phyloP scores from a whole-genome alignment of 2,329 filamentous ascomycete species.

The Cladophialophora bantiana region DNA sequence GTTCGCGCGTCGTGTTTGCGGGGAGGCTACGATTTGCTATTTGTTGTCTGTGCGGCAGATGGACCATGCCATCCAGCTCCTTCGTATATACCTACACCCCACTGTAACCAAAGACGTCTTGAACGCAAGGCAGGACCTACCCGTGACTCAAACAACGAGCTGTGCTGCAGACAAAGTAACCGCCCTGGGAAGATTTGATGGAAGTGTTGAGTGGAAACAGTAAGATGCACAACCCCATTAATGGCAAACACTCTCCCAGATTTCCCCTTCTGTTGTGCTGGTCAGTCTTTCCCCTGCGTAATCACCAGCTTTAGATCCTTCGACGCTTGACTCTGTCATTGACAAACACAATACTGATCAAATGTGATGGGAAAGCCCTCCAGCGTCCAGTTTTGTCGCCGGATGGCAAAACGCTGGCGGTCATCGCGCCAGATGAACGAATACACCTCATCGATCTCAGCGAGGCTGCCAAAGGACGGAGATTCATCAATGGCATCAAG shows the following conservation, averaged over 20 bases:
- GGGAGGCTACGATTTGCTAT: background rate
- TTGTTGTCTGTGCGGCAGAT: background rate
- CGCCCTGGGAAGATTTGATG: background rate
- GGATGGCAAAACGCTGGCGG: slow-evolving; percentile 30
- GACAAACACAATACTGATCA: slow-evolving; percentile 18
- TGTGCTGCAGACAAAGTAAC: background rate
- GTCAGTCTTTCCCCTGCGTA: background rate
- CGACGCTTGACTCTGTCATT: background rate
- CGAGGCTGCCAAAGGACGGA: slow-evolving; percentile 23
- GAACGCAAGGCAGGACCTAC: background rate
- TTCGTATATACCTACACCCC: background rate
- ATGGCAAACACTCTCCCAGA: too few relatives aligned
- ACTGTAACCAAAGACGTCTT: background rate
- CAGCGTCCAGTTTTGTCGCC: slow-evolving; percentile 32
- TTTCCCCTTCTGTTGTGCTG: background rate
- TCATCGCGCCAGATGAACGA: slow-evolving; percentile 27
- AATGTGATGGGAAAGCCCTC: slow-evolving; percentile 22
- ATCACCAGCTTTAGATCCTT: background rate
- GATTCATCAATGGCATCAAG: slow-evolving; percentile 25
- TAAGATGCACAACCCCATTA: slow-evolving; percentile 7
- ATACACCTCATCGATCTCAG: slow-evolving; percentile 29
- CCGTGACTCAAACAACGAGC: background rate
- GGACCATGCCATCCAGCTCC: background rate
- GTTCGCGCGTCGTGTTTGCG: background rate
- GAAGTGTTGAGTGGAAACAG: slow-evolving; percentile 7